Evolutionary conservation across 2,329 filamentous ascomycete species (phyloP).

Genomic region (Orbilia javanica): DNA sequence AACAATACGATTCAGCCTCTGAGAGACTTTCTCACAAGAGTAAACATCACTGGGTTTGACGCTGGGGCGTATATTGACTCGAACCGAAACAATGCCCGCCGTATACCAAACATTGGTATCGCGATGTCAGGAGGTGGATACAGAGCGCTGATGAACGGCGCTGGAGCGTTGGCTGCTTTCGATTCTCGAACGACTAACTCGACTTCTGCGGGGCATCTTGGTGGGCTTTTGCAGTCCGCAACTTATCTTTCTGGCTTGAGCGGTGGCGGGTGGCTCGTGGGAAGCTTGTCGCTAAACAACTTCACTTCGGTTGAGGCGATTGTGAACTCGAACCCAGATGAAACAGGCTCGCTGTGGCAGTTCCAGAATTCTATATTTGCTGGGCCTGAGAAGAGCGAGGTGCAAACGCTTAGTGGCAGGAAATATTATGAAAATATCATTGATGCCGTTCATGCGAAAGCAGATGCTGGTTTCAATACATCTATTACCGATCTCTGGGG

Average conservation of each 20-base stretch:
- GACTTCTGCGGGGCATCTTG: constrained; percentile 76
- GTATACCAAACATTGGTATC: constrained; percentile 76
- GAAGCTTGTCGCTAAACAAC: constrained; percentile 77
- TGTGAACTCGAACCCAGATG: constrained; percentile 30
- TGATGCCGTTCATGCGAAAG: constrained; percentile 73
- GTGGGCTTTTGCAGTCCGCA: constrained; percentile 82
- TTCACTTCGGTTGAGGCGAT: constrained; percentile 47
- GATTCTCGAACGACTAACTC: constrained; percentile 77
- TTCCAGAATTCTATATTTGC: constrained; percentile 74
- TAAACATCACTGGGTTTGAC: constrained; percentile 82
- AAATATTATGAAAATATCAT: constrained; percentile 75
- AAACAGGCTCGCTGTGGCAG: constrained; percentile 71
- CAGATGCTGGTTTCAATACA: constrained; percentile 74
- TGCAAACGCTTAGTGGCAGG: constrained; percentile 10
- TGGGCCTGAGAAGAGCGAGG: constrained; percentile 65
- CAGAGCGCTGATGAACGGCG: constrained; percentile 84
- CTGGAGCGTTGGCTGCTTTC: constrained; percentile 83
- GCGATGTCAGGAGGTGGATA: constrained; percentile 88
- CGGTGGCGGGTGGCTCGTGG: constrained; percentile 87
- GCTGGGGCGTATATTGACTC: constrained; percentile 77
- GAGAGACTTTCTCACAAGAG: constrained; percentile 77
- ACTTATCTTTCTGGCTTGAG: constrained; percentile 86
- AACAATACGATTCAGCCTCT: constrained; percentile 80
- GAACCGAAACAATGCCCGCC: constrained; percentile 72
- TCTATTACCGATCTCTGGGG: constrained; percentile 88